Conservation (phyloP, 2,329 filamentous ascomycete species). For the Ploettnerulaceae sp. region DNA sequence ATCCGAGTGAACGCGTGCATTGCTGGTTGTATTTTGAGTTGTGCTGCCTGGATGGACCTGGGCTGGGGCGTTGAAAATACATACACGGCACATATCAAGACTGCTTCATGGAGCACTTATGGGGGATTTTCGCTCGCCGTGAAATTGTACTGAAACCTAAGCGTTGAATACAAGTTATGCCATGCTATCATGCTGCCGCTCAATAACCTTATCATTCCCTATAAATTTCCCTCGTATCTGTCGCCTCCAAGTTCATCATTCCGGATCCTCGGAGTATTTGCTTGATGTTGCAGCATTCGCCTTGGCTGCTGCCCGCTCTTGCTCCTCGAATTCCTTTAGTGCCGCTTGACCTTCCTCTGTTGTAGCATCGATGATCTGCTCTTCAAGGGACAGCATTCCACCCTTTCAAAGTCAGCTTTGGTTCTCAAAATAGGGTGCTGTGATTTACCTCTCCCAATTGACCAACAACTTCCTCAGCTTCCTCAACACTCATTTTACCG, state of each 20-base stretch:
- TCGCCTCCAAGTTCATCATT: slow-evolving; percentile 24
- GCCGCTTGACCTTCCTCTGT: slow-evolving; percentile 78
- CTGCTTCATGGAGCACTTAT: neutral
- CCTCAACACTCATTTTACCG: slow-evolving; percentile 81
- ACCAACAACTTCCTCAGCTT: slow-evolving; percentile 80
- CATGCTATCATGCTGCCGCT: neutral
- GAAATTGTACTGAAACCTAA: slow-evolving; percentile 1
- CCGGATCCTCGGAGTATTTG: slow-evolving; percentile 34
- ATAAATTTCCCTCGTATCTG: no score
- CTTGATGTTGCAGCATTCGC: slow-evolving; percentile 18
- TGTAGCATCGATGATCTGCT: slow-evolving; percentile 92
- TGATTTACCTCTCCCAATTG: slow-evolving; percentile 63
- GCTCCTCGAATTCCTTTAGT: slow-evolving; percentile 68
- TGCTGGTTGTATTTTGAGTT: slow-evolving; percentile 26
- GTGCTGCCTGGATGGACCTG: slow-evolving; percentile 26
- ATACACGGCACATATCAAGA: slow-evolving; percentile 28
- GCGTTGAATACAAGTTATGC: slow-evolving; percentile 3
- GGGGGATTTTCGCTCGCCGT: neutral
- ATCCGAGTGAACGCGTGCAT: slow-evolving; percentile 22
- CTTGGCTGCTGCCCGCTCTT: slow-evolving; percentile 36
- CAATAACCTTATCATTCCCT: neutral
- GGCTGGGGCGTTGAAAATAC: slow-evolving; percentile 34
- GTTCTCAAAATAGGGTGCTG: neutral
- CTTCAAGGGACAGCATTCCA: slow-evolving; percentile 83
- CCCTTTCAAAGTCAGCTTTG: slow-evolving; percentile 43